Evolutionary conservation across 345 rosid genomes (phyloP).

Genomic region (Rhodamnia argentea): DNA sequence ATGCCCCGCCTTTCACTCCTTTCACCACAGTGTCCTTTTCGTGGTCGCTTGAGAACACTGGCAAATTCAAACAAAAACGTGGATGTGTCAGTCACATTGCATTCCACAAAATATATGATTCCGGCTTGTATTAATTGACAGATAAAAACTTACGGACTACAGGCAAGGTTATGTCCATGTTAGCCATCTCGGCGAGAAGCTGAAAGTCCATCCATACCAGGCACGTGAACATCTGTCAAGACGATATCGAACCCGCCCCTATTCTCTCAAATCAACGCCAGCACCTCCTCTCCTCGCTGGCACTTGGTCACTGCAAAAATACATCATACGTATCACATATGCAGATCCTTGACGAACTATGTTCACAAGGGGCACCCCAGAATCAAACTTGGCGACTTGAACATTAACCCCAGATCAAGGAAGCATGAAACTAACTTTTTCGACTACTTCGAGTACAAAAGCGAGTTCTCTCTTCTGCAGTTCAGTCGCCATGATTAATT

Average conservation of each 20-base stretch:
- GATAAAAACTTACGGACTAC: background rate
- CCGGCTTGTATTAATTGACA: too few species aligned
- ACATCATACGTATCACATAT: background rate
- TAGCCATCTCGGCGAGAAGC: background rate
- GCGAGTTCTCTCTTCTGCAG: background rate
- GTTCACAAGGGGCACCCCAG: background rate
- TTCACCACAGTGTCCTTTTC: background rate
- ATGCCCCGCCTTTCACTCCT: background rate
- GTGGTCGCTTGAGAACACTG: background rate
- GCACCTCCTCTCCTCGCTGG: background rate
- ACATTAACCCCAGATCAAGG: too few species aligned
- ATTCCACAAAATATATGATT: too few species aligned
- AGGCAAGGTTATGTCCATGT: background rate
- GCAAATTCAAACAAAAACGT: background rate
- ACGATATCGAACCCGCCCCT: background rate
- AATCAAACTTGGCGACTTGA: background rate
- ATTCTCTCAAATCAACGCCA: background rate
- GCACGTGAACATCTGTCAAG: background rate
- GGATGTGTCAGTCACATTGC: too few species aligned
- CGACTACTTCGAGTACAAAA: background rate
- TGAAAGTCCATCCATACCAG: constrained; percentile 4
- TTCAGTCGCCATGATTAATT: background rate
- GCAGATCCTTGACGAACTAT: background rate
- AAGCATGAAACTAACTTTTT: background rate
- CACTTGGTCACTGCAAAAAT: background rate